Evolutionary conservation across 768 basidiomycete species (phyloP), one percentile per base, ranked within the genome.

Genomic region (Leccinum disarticulatum): DNA sequence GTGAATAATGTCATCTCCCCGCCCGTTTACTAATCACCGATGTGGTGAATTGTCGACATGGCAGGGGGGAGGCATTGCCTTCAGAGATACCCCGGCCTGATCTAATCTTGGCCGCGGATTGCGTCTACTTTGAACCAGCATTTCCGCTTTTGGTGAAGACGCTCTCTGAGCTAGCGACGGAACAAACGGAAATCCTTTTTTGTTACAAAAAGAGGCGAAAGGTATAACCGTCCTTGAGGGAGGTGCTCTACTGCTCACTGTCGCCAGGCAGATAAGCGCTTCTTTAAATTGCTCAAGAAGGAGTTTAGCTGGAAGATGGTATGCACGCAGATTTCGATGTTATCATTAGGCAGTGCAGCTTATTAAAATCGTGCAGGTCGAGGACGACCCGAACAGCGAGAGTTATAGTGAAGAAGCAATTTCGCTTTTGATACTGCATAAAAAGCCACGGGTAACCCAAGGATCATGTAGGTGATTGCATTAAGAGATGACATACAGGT

Each of bases 141-240:
- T 98, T 97, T 67, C 89, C 93, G 8, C 81, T 95, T 13, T 83
- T 98, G 1, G 90, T 95, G 2, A 74, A 87, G 63, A 95, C 94
- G 0, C 78, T 98, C 33, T 80, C 77, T 35, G 83, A 87, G 48
- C 82, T 96, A 38, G 77, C 82, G 28, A 77, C 80, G 22, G 70
- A 72, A 38, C 72, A 74, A 19, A 83, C 88, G 17, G 88, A 93
- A 58, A 82, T 95, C 43, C 72, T 96, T 36, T 94, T 98, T 74
- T 95, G 93, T 70, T 96, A 94, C 77, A 95, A 95, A 76, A 96
- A 95, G 69, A 81, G 95, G 55, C 81, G 95, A 75, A 95, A 93
- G 83, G 93, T 88, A 61, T 55, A 8, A 27, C 54, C 46, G 69
- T 47, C 19, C n/a, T 33, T 46, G 13, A n/a, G 41, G n/a, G 14